Evolutionary conservation across 2,329 filamentous ascomycete genomes (phyloP).

Genomic region (Diaporthe eres): DNA sequence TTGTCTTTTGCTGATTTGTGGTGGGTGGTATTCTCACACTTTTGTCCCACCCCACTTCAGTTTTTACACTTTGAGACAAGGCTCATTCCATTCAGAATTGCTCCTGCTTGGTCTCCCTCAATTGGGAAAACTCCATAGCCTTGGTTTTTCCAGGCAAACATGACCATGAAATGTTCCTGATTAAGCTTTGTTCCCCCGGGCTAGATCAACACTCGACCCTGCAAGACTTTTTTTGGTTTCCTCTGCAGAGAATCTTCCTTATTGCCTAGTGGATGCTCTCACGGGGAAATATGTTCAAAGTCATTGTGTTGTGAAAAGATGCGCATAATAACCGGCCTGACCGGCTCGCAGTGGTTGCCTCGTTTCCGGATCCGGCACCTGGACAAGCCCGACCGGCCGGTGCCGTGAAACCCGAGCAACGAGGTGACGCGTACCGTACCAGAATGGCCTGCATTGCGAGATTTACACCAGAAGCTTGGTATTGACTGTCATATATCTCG

Average conservation of each 20-base stretch:
- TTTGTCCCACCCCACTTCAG: not conserved
- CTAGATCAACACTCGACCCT: not conserved
- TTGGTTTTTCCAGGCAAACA: too few relatives aligned
- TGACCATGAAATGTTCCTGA: too few relatives aligned
- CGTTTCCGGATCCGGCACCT: not conserved
- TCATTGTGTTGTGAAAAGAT: not conserved
- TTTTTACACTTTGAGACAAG: not conserved
- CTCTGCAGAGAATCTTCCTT: too few relatives aligned
- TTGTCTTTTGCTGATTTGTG: not conserved
- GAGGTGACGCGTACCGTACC: not conserved
- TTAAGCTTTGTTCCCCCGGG: not conserved
- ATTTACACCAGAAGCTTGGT: not conserved
- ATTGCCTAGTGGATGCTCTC: too few relatives aligned
- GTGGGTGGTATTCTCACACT: not conserved
- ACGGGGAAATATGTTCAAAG: not conserved
- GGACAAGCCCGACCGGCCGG: not conserved
- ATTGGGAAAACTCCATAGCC: accelerated
- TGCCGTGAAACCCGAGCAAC: not conserved
- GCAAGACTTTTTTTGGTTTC: too few relatives aligned
- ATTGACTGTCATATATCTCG: not conserved
- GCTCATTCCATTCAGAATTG: not conserved
- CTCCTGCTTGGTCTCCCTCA: not conserved
- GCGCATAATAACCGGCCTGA: not conserved
- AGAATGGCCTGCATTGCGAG: not conserved
- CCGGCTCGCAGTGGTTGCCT: not conserved